A percentile compares a stretch with the other conserved stretches of the same genome.
These are phyloP conservation scores for Neoboletus subvelutipes DNA, from an alignment of 768 basidiomycete species.

Conservation along the genomic window DNA sequence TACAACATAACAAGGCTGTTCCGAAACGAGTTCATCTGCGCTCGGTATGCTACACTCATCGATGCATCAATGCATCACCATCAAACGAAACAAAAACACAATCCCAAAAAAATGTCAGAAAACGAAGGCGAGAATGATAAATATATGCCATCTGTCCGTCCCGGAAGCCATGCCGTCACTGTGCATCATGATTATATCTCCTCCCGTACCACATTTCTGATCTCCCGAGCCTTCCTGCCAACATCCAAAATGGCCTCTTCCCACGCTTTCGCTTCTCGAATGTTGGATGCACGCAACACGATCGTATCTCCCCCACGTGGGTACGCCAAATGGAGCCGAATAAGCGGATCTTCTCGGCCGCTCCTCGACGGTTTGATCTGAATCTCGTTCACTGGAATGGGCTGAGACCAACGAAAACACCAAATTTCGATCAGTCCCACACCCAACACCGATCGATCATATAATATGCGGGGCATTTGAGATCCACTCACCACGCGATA, in stretches of 20 bases:
- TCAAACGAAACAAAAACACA: neutral
- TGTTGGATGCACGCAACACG: constrained; percentile 52
- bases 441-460: neutral
- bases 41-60: neutral
- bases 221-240: constrained; percentile 11
- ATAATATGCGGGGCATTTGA: neutral
- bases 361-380: constrained; percentile 52
- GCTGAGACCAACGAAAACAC: constrained; percentile 39
- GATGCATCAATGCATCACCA: neutral
- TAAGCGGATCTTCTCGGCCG: constrained; percentile 63
- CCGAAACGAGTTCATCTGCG: neutral
- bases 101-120: neutral
- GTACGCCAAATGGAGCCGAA: constrained; percentile 66
- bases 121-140: constrained; percentile 6
- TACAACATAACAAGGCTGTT: neutral
- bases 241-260: constrained; percentile 38
- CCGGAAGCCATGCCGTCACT: neutral
- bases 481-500: constrained; percentile 73
- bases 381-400: constrained; percentile 70
- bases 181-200: neutral
- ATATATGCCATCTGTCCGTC: constrained; percentile 6
- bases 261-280: constrained; percentile 60
- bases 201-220: neutral
- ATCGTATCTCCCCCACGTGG: constrained; percentile 75
- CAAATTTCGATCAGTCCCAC: neutral